Base-by-base conservation (phyloP, 2,329 filamentous ascomycete genomes). In the Dothistroma septosporum region DNA sequence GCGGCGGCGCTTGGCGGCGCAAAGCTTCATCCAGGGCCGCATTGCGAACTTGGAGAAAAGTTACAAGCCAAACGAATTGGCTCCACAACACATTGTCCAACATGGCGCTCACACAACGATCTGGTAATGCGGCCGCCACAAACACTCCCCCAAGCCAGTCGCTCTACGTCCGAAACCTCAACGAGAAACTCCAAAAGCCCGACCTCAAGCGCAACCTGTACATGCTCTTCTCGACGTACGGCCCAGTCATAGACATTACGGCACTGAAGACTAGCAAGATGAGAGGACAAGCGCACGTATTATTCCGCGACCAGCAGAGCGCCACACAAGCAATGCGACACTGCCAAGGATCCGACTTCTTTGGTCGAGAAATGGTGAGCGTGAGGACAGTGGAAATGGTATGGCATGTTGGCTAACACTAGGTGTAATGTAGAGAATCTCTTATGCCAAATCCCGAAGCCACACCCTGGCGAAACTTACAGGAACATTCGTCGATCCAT, bases 221-320 rank as follows among this genome's bases (percentile, higher is more conserved):
- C 78, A 90, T 92, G 76, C 84, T 97, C 12, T 97, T 97, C 76
- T 91, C 92, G 11, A 96, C 92, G 14, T 96, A 96, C 74, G 94
- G 94, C 46, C 87, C 91, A 0, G 89, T 99, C 16, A 85, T 99
- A 61, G 94, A 99, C 74, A 85, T 99, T 21, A 89, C 97, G 53
- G 90, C 91, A 32, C 81, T 97, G 69, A 95, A 92, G 79, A 96
- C 91, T 1, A 82, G 83, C 75, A 91, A 91, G 78, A 97, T 97
- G 92, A 88, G 94, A 54, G 94, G 94, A 2, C 94, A 99, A 77
- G 94, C 94, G 63, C 94, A 97, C 72, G 81, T 99, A 62, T 89
- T 94, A 14, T 97, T 92, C 75, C 85, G 90, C 61, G 93, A 99
- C 74, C 82, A 93, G 35, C 89, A 96, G 67, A 87, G 91, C n/a